A percentile compares a stretch with the other conserved stretches of the same genome.
These are phyloP conservation scores for Luvunga scandens DNA, from an alignment of 345 rosid species.

Conservation along the genomic window DNA sequence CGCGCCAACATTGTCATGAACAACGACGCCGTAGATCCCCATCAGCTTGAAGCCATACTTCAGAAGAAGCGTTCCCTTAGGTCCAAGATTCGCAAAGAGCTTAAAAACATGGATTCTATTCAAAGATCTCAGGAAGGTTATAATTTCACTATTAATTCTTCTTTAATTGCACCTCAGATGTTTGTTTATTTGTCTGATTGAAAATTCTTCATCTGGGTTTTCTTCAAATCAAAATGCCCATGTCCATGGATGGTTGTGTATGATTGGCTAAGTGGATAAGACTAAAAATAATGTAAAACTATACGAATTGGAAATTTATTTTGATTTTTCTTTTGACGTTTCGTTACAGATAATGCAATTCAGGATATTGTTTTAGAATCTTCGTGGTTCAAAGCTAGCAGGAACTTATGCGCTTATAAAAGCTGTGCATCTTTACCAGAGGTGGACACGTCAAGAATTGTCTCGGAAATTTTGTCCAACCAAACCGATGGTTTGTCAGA, in stretches of 20 bases:
- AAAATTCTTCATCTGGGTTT: neutral
- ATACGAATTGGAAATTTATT: neutral
- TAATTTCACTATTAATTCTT: neutral
- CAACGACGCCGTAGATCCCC: conserved; percentile 4
- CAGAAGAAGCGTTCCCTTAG: conserved; percentile 9
- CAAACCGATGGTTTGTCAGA: conserved; percentile 1
- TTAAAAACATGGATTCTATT: conserved; percentile 17
- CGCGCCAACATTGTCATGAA: neutral
- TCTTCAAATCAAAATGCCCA: neutral
- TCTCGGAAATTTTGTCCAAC: conserved; percentile 19
- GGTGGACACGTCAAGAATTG: conserved; percentile 24
- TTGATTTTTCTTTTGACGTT: neutral
- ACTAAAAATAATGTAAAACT: neutral
- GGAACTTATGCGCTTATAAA: conserved; percentile 25
- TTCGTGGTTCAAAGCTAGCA: conserved; percentile 24
- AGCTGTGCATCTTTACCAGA: conserved; percentile 24
- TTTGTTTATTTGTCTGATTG: conserved; percentile 17
- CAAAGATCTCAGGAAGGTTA: conserved; percentile 8
- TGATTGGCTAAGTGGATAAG: neutral
- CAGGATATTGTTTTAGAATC: conserved; percentile 23
- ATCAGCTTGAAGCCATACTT: conserved; percentile 12
- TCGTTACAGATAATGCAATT: conserved; percentile 14
- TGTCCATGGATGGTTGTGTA: neutral
- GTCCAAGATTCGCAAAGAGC: conserved; percentile 13
- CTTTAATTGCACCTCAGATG: neutral